Conservation (phyloP, 805 yeast species). For the Jamesozyma hellenica region DNA sequence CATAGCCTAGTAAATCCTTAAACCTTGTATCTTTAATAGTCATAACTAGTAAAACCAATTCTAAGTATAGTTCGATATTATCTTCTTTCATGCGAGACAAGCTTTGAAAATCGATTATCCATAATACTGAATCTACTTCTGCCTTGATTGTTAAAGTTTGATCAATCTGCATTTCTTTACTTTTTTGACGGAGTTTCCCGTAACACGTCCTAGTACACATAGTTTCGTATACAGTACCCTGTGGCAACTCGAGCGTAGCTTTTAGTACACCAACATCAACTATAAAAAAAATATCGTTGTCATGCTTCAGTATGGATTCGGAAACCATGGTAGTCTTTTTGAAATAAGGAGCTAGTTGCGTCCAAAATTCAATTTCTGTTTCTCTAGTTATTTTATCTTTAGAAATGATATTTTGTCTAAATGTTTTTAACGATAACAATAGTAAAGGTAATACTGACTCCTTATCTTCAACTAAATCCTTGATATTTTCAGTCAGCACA, state of each 20-base stretch:
- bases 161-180: constrained; percentile 15
- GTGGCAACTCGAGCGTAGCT: constrained; percentile 40
- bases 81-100: constrained; percentile 39
- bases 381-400: constrained; percentile 26
- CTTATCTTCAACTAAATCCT: constrained; percentile 4
- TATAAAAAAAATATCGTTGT: constrained; percentile 37
- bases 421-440: constrained; percentile 22
- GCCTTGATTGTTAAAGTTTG: constrained; percentile 38
- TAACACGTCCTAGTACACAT: constrained; percentile 48
- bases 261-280: constrained; percentile 49
- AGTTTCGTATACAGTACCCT: constrained; percentile 35
- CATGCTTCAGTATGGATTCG: constrained; percentile 35
- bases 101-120: constrained; percentile 49
- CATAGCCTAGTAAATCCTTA: constrained; percentile 65
- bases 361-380: constrained; percentile 50
- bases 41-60: constrained; percentile 51
- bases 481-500: constrained; percentile 1
- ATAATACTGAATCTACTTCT: constrained; percentile 53
- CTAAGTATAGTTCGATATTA: constrained; percentile 49
- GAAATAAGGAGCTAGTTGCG: constrained; percentile 47
- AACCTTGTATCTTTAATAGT: constrained; percentile 60
- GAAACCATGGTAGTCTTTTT: constrained; percentile 38
- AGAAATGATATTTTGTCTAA: constrained; percentile 20
- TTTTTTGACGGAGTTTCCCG: constrained; percentile 31
- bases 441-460: constrained; percentile 23